Evolutionary conservation across 164 flowering plant genomes (phyloP), one percentile per base, ranked within the genome.

Genomic region (Magnolia officinalis): DNA sequence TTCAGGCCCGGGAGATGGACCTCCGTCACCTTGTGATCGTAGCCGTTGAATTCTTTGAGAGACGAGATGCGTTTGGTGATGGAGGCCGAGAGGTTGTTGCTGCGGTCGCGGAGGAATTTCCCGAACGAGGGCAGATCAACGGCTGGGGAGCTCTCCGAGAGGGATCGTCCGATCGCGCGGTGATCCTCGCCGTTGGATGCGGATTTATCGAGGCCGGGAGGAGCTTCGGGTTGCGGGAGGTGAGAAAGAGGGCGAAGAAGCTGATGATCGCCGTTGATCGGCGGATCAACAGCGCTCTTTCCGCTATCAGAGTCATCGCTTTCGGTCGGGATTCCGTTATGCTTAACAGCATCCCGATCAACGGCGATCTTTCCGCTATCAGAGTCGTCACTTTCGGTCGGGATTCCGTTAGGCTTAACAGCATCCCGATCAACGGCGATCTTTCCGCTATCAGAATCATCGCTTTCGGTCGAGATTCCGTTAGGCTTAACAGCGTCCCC

Each of bases 1-100:
- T 90, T 90, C 6, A 91, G 55, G 1, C 97, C 98, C 0, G 91
- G 82, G 65, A 96, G 86, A 68, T 84, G 70, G 80, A 90, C 79
- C 84, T 94, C 93, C 21, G 87, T 91, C 50, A 92, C 92, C 14
- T 23, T 29, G 58, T 59, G 26, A 71, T 58, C 68, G 58, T 31
- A 23, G 59, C 51, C 77, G 64, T 68, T 76, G 71, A 64, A 68
- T 9, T 86, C 88, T 50, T 75, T 86, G 2, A 85, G 50, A 4
- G 89, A 84, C 8, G 91, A 83, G 4, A 93, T 23, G 4, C 88
- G 76, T 49, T 75, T 93, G 9, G 74, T 72, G 14, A 95, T 82
- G 2, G 94, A 91, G 6, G 87, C 70, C 14, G 97, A 90, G 50
- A 91, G 77, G 80, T 85, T 86, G 80, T 81, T 87, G 84, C 93